Evolutionary conservation across 108 stramenopile genomes (phyloP), one percentile per base, ranked within the genome.

Genomic region (Hondaea fermentalgiana): DNA sequence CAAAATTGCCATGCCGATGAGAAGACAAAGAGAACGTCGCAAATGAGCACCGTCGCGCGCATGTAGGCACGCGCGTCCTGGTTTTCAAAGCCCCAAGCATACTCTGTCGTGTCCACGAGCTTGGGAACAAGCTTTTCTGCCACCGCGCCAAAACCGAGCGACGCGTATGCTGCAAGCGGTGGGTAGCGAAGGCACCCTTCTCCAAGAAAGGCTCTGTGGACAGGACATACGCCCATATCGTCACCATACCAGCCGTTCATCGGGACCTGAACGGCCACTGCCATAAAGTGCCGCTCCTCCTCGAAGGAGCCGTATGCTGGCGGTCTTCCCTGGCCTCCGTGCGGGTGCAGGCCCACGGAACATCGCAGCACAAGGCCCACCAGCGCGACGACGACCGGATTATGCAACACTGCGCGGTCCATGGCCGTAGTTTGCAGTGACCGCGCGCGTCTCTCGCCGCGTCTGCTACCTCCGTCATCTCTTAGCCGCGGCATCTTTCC

Each of bases 301-400:
- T 69, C 64, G 17, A 69, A 69, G 64, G 64, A 8, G 14, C 64
- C 64, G 64, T 69, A 69, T 23, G 42, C 35, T 23, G 64, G 64
- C 3, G 64, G 14, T 12, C 64, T 69, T 6, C 64, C 64, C 64
- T 69, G 64, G 64, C 64, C 76, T 6, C 19, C 76, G 51, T 53
- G 76, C 45, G 76, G 76, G 76, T 83, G 76, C n/a, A 83, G 76
- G n/a, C 76, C 76, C 49, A 83, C 76, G 76, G 49, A 83, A 45
- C 76, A 83, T 0, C 76, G 6, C 4, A 83, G 76, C 25, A 83
- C 49, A 45, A 83, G 76, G 17, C 49, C 76, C 23, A 83, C 6
- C 43, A 83, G 76, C n/a, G 23, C 76, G 5, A 83, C 51, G 19
- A 83, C 76, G 76, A 53, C 28, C 49, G 76, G 76, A 53, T 83